Percentiles rank a stretch among this genome's conserved stretches.
phyloP scores from a whole-genome alignment of 2,329 filamentous ascomycete species.

The Botrytis galanthina region DNA sequence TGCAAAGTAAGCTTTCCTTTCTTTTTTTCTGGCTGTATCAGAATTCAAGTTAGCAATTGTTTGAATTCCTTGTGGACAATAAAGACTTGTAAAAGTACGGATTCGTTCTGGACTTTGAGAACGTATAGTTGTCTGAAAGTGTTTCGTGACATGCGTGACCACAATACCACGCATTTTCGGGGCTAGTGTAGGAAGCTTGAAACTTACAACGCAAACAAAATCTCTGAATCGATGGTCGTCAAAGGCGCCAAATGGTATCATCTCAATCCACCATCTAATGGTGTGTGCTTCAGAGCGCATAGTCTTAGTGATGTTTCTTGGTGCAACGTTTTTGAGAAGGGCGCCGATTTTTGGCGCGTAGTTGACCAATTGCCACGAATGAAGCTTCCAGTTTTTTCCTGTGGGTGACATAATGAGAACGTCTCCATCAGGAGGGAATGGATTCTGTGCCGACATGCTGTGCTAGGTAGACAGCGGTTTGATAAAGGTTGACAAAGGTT shows the following conservation, averaged over 20 bases:
- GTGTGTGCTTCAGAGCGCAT: constrained; percentile 22
- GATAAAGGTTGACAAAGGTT: not conserved
- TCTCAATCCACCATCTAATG: constrained; percentile 30
- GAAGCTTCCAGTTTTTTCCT: constrained; percentile 33
- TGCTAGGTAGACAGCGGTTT: not conserved
- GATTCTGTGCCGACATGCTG: constrained; percentile 4
- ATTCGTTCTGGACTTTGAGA: not conserved
- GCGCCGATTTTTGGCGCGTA: constrained; percentile 24
- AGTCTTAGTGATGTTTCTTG: constrained; percentile 24
- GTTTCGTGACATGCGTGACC: not conserved
- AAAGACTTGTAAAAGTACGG: not conserved
- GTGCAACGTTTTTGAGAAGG: constrained; percentile 19
- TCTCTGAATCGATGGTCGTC: constrained; percentile 28
- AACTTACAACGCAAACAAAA: constrained; percentile 32
- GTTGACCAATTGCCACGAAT: constrained; percentile 27
- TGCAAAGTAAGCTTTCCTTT: not conserved
- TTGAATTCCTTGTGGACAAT: not conserved
- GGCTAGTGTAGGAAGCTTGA: not conserved
- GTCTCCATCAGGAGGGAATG: constrained; percentile 30
- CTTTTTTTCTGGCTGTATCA: constrained; percentile 14
- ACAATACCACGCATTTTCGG: not conserved
- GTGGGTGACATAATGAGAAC: constrained; percentile 31
- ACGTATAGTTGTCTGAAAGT: not conserved
- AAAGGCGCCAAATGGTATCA: constrained; percentile 21
- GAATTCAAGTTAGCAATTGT: not conserved